These are phyloP conservation scores for Camellia sinensis DNA, from an alignment of 148 eudicot genomes.

Conservation along the genomic window DNA sequence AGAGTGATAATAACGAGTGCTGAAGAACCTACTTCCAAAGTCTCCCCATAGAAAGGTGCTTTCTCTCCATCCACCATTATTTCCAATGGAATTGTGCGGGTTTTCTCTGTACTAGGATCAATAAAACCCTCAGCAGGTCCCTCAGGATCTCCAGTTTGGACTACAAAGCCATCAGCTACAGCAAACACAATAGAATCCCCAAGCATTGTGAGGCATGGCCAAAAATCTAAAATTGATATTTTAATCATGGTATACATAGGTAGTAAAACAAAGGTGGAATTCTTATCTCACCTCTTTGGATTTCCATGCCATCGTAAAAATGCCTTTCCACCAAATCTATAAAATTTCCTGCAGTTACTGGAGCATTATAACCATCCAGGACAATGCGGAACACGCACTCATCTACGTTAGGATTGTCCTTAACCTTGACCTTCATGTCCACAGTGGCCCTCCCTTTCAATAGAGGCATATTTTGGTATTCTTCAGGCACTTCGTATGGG, in stretches of 20 bases:
- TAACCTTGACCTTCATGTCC: conserved; percentile 97
- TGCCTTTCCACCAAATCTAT: conserved; percentile 90
- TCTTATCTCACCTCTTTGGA: conserved; percentile 71
- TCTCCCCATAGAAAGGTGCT: conserved; percentile 79
- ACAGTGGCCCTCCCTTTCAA: conserved; percentile 96
- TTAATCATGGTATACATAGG: background rate
- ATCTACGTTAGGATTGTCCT: conserved; percentile 89
- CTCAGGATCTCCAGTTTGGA: conserved; percentile 98
- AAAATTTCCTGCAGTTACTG: conserved; percentile 94
- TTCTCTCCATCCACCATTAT: conserved; percentile 89
- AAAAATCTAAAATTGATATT: background rate
- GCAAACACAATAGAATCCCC: background rate
- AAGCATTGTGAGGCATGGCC: background rate
- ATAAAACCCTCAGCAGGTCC: conserved; percentile 99
- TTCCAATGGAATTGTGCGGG: conserved; percentile 88
- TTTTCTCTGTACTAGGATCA: conserved; percentile 97
- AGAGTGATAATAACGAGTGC: background rate
- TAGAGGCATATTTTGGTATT: conserved; percentile 78
- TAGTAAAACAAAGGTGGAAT: conserved; percentile 1
- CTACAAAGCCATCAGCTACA: conserved; percentile 99
- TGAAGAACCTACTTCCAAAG: conserved; percentile 73
- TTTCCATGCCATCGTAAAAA: conserved; percentile 99
- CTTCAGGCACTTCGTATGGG: conserved; percentile 98
- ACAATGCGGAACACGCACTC: conserved; percentile 85
- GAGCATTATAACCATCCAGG: conserved; percentile 96